Conservation (phyloP, 441 rosid species). For the Kokia cookei region DNA sequence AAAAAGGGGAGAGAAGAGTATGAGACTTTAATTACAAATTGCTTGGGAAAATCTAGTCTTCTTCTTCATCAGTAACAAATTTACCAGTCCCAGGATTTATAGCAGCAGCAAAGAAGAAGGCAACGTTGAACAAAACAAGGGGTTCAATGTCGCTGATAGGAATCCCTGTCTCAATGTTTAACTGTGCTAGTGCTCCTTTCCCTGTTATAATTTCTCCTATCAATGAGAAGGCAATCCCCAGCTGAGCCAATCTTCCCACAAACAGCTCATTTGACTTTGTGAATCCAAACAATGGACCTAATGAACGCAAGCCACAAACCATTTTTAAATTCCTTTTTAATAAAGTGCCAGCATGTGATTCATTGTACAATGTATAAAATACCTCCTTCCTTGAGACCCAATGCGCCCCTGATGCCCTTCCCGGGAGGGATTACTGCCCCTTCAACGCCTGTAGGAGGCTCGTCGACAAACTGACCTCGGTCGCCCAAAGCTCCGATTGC, state of each 20-base stretch:
- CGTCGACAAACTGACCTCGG: slow-evolving; percentile 82
- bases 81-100: slow-evolving; percentile 90
- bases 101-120: slow-evolving; percentile 84
- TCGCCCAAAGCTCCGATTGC: slow-evolving; percentile 96
- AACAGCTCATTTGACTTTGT: slow-evolving; percentile 86
- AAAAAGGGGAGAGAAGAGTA: not conserved
- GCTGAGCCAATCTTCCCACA: slow-evolving; percentile 90
- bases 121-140: slow-evolving; percentile 75
- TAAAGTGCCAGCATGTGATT: not conserved
- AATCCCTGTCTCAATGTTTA: slow-evolving; percentile 90
- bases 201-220: slow-evolving; percentile 90
- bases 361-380: not conserved
- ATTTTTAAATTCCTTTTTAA: not conserved
- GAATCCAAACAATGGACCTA: slow-evolving; percentile 91
- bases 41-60: not conserved
- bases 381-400: slow-evolving; percentile 94
- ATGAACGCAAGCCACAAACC: not conserved
- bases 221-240: slow-evolving; percentile 90
- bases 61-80: slow-evolving; percentile 72
- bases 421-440: slow-evolving; percentile 81
- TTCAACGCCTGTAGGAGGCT: slow-evolving; percentile 58
- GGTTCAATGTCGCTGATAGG: slow-evolving; percentile 84
- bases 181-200: slow-evolving; percentile 92
- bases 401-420: slow-evolving; percentile 50
- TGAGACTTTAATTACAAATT: not conserved